A percentile compares a stretch with the other conserved stretches of the same genome.
These are phyloP conservation scores for Thyridium curvatum DNA, from an alignment of 2,329 filamentous ascomycete genomes.

Conservation along the genomic window DNA sequence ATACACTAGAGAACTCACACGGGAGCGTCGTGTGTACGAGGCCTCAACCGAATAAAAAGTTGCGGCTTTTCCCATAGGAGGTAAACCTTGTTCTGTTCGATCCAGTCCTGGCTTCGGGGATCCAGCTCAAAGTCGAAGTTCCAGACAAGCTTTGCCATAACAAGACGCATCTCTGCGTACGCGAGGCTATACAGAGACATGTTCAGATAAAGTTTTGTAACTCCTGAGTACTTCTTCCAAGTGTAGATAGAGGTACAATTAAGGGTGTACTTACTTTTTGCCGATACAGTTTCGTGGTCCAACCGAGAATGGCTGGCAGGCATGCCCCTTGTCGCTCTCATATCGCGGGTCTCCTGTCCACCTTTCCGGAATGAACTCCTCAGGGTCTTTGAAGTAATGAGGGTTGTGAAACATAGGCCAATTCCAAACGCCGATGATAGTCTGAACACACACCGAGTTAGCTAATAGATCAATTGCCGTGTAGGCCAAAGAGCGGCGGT, in stretches of 20 bases:
- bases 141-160: conserved; percentile 34
- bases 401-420: too few relatives aligned
- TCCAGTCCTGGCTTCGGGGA: conserved; percentile 21
- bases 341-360: too few relatives aligned
- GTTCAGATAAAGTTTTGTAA: too few relatives aligned
- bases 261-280: conserved; percentile 32
- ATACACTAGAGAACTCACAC: too few relatives aligned
- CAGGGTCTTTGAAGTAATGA: conserved; percentile 19
- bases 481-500: too few relatives aligned
- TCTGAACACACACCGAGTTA: too few relatives aligned
- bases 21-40: too few relatives aligned
- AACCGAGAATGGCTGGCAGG: conserved; percentile 33
- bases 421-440: too few relatives aligned
- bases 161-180: conserved; percentile 39
- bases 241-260: too few relatives aligned
- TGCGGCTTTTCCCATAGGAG: conserved; percentile 29
- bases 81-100: conserved; percentile 23
- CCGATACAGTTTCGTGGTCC: conserved; percentile 39
- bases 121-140: conserved; percentile 36
- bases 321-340: conserved; percentile 26
- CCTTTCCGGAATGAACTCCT: conserved; percentile 22
- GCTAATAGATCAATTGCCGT: too few relatives aligned
- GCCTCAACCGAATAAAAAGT: too few relatives aligned
- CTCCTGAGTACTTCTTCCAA: not conserved
- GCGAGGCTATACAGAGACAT: conserved; percentile 27